phyloP scores from a whole-genome alignment of 164 flowering plant species.

The Tinospora cordifolia region DNA sequence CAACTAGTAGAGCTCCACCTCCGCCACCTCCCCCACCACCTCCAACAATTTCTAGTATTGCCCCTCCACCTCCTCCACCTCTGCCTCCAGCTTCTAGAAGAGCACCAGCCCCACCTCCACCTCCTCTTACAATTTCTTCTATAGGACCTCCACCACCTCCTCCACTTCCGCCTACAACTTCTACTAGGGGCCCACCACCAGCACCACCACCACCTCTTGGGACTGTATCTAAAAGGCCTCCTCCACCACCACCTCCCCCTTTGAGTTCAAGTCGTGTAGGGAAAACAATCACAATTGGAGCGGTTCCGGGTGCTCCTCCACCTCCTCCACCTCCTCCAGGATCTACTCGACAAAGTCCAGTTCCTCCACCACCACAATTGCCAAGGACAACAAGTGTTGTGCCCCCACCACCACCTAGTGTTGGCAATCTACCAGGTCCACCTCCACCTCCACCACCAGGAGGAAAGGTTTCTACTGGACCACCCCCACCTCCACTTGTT shows the following conservation, averaged over 20 bases:
- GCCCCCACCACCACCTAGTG: conserved; percentile 43
- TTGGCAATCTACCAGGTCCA: conserved; percentile 32
- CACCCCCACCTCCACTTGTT: conserved; percentile 59
- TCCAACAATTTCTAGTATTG: conserved; percentile 3
- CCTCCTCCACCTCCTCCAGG: conserved; percentile 36
- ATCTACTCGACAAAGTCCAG: conserved; percentile 20
- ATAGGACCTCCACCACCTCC: conserved; percentile 29
- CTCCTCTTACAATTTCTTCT: conserved; percentile 23
- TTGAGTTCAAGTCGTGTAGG: conserved; percentile 10
- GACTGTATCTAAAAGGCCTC: conserved; percentile 22
- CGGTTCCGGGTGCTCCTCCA: conserved; percentile 15
- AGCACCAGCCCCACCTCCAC: background rate
- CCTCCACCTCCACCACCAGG: conserved; percentile 66
- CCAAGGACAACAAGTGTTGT: conserved; percentile 38
- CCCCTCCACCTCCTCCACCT: conserved; percentile 4
- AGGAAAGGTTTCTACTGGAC: conserved; percentile 31
- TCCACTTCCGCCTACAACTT: conserved; percentile 11
- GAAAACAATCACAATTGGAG: background rate
- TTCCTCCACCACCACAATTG: conserved; percentile 39
- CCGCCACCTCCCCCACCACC: conserved; percentile 33
- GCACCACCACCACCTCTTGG: conserved; percentile 22
- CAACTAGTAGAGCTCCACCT: conserved; percentile 22
- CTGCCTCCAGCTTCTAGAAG: background rate
- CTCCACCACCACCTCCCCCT: conserved; percentile 29
- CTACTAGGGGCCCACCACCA: conserved; percentile 18